Evolutionary conservation across 2,329 filamentous ascomycete genomes (phyloP).

Genomic region (Anisogramma anomala): DNA sequence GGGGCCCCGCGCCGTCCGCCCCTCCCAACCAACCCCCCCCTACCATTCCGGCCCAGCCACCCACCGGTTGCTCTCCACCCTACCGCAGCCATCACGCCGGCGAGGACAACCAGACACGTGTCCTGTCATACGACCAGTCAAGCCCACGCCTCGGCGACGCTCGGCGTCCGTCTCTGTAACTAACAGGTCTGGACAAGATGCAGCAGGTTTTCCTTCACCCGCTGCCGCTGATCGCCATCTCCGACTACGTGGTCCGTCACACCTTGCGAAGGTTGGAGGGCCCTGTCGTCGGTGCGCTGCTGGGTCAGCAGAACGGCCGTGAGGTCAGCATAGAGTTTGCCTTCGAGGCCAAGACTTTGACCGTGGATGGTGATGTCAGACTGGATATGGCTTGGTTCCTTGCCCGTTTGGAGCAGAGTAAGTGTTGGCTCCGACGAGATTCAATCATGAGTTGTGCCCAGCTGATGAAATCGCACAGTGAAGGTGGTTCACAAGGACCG

Average conservation of each 20-base stretch:
- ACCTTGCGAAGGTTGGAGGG: constrained; percentile 63
- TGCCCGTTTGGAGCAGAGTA: constrained; percentile 74
- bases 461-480: constrained; percentile 39
- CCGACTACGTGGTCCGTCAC: constrained; percentile 90
- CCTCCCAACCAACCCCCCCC: background rate
- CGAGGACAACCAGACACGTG: background rate
- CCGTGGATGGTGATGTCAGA: constrained; percentile 43
- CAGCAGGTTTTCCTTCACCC: constrained; percentile 59
- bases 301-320: constrained; percentile 84
- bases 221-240: constrained; percentile 88
- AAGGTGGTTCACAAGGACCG: constrained; percentile 79
- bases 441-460: background rate
- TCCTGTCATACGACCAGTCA: background rate
- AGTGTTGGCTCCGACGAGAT: constrained; percentile 21
- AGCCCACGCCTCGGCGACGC: background rate
- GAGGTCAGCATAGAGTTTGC: constrained; percentile 87
- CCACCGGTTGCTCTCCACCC: background rate
- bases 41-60: background rate
- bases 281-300: constrained; percentile 73
- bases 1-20: background rate
- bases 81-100: background rate
- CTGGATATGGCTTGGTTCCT: constrained; percentile 64
- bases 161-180: background rate
- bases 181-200: background rate
- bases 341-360: constrained; percentile 60